These are phyloP conservation scores for Neurospora sp. DNA, from an alignment of 495 filamentous ascomycete genomes.

Conservation along the genomic window DNA sequence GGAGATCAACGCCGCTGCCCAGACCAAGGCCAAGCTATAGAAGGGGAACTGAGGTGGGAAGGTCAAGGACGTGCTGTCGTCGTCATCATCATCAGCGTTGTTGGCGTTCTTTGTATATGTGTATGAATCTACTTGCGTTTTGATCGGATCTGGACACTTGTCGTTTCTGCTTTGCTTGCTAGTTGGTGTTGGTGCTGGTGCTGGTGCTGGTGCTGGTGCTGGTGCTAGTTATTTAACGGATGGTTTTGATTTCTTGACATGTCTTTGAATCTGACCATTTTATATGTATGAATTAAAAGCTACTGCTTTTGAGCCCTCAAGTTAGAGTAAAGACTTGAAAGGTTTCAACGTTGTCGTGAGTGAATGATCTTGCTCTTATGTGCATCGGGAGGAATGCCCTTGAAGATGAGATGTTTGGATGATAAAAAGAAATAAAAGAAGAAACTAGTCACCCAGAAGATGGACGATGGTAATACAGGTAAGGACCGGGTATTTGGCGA, in stretches of 20 bases:
- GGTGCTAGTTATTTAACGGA: neutral
- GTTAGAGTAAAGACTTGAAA: neutral
- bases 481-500: neutral
- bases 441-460: neutral
- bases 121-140: neutral
- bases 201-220: neutral
- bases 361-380: neutral
- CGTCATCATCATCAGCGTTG: neutral
- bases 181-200: neutral
- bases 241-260: neutral
- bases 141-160: neutral
- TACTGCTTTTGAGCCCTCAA: neutral
- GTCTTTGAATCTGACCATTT: neutral
- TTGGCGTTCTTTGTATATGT: neutral
- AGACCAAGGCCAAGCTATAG: conserved; percentile 32
- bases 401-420: neutral
- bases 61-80: neutral
- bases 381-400: neutral
- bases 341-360: neutral
- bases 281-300: neutral
- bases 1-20: conserved; percentile 38
- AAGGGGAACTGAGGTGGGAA: neutral
- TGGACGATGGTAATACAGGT: neutral
- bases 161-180: neutral
- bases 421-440: neutral